Conservation (phyloP, 2,329 filamentous ascomycete species). For the Periglandula ipomoeae region DNA sequence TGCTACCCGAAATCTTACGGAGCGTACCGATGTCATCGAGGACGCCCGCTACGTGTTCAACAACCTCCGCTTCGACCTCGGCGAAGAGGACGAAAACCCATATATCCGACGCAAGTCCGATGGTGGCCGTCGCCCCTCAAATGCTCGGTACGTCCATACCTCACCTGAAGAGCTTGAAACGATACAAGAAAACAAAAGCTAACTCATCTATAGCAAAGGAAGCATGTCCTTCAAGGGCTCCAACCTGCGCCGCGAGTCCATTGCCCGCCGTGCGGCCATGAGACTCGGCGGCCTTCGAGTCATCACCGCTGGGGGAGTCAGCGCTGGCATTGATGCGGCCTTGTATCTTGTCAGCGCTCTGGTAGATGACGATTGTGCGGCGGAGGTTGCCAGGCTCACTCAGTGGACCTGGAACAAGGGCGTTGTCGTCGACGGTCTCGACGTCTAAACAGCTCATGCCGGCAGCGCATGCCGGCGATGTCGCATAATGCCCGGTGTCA, state of each 20-base stretch:
- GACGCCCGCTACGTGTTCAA: conserved; percentile 80
- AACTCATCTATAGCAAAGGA: conserved; percentile 53
- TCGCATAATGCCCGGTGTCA: neutral
- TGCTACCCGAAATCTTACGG: conserved; percentile 57
- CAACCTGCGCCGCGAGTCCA: conserved; percentile 68
- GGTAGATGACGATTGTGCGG: conserved; percentile 66
- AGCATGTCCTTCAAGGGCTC: conserved; percentile 73
- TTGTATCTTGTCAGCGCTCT: conserved; percentile 79
- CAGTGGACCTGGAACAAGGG: conserved; percentile 84
- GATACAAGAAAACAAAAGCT: neutral
- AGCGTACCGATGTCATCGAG: conserved; percentile 76
- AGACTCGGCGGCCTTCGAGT: conserved; percentile 61
- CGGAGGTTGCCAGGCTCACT: conserved; percentile 65
- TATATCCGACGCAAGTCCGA: conserved; percentile 72
- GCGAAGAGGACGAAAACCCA: conserved; percentile 72
- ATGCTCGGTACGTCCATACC: conserved; percentile 41
- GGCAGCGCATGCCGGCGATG: conserved; percentile 14
- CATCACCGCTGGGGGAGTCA: conserved; percentile 71
- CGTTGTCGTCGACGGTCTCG: conserved; percentile 72
- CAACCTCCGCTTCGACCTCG: conserved; percentile 79
- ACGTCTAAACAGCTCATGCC: conserved; percentile 49
- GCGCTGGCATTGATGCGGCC: conserved; percentile 72
- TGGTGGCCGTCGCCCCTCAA: conserved; percentile 50
- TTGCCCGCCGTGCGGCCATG: conserved; percentile 68
- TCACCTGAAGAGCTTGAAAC: neutral